A percentile compares a stretch with the other conserved stretches of the same genome.
Conservation (phyloP, 2,329 filamentous ascomycete genomes). For the Monilinia fructicola region DNA sequence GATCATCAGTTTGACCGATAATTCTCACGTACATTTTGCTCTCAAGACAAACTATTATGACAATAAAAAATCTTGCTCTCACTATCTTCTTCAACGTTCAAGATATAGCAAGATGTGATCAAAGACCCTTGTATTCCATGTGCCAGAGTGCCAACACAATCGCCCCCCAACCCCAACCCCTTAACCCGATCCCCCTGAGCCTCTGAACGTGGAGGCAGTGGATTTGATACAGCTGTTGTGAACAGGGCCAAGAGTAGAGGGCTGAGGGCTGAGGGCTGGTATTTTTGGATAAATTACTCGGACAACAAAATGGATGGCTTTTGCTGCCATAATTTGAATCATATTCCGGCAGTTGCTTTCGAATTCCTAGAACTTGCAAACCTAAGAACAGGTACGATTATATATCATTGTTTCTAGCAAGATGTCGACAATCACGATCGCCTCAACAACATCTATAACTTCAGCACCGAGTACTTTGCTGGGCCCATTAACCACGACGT, state of each 20-base stretch:
- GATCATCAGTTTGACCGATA: background rate
- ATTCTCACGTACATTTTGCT: background rate
- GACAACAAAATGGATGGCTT: constrained; percentile 7
- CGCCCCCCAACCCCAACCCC: too few relatives aligned
- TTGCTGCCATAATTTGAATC: background rate
- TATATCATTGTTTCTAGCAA: background rate
- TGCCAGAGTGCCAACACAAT: constrained; percentile 8
- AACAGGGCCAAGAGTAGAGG: constrained; percentile 14
- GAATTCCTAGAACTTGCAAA: background rate
- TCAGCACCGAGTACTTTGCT: background rate
- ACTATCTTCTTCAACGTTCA: background rate
- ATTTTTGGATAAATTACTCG: background rate
- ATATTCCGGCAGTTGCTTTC: background rate
- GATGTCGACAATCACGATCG: constrained; percentile 7
- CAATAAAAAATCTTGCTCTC: background rate
- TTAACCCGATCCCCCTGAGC: background rate
- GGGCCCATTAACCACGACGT: constrained; percentile 13
- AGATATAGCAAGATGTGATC: background rate
- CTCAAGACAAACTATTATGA: background rate
- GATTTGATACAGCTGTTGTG: background rate
- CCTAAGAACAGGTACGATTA: background rate
- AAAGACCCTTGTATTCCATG: background rate
- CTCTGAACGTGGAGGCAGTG: background rate
- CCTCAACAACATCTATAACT: background rate
- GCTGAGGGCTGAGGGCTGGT: background rate